A percentile compares a stretch with the other conserved stretches of the same genome.
These are phyloP conservation scores for Carex parvula DNA, from an alignment of 176 grass and related monocot genomes.

Conservation along the genomic window DNA sequence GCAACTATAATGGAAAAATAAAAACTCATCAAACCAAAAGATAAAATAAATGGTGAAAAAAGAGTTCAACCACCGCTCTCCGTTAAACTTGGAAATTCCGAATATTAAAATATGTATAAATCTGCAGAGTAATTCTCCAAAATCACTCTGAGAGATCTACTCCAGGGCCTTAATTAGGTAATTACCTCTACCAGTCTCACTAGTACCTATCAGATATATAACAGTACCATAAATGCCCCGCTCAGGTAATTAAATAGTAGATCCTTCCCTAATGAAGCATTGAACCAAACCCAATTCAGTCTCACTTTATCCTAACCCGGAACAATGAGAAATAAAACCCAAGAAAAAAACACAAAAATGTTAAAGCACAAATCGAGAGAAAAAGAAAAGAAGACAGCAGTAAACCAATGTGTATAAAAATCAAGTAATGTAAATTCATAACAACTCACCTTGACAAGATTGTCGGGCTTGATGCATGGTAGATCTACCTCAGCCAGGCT, in stretches of 20 bases:
- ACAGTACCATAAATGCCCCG: background rate
- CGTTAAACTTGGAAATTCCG: background rate
- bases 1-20: background rate
- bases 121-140: background rate
- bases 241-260: background rate
- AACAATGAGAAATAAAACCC: background rate
- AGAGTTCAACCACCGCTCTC: background rate
- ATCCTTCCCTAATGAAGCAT: background rate
- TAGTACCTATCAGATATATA: background rate
- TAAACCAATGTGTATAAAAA: background rate
- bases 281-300: background rate
- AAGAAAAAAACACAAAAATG: background rate
- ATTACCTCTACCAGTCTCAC: background rate
- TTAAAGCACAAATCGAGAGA: background rate
- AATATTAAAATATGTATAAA: background rate
- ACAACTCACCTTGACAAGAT: slow-evolving; percentile 62
- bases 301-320: background rate
- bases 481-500: slow-evolving; percentile 64
- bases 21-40: background rate
- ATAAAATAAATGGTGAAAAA: background rate
- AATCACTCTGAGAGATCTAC: background rate
- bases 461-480: slow-evolving; percentile 56
- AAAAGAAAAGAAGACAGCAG: background rate
- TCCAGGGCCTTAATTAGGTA: background rate
- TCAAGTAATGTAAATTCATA: background rate